phyloP scores from a whole-genome alignment of 2,329 filamentous ascomycete species.

The Aspergillus fumigatus region DNA sequence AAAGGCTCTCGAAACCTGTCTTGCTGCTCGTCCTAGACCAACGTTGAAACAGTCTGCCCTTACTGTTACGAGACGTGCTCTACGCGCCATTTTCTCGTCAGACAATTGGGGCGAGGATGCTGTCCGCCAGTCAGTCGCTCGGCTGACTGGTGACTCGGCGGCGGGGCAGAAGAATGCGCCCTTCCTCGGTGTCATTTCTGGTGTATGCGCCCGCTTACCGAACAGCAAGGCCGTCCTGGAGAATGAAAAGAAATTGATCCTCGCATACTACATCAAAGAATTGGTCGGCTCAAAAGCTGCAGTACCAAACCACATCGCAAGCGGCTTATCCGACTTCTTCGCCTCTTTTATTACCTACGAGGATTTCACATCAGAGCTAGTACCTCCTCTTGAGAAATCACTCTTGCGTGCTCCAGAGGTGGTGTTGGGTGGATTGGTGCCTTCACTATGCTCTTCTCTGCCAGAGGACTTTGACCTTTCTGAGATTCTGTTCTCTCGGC shows the following conservation, averaged over 20 bases:
- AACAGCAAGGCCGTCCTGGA: slow-evolving; percentile 60
- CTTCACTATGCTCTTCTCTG: slow-evolving; percentile 66
- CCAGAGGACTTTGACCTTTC: slow-evolving; percentile 72
- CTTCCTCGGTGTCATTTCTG: slow-evolving; percentile 79
- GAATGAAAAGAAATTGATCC: slow-evolving; percentile 65
- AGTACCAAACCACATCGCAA: slow-evolving; percentile 67
- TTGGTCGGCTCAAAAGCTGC: slow-evolving; percentile 72
- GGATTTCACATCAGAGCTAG: slow-evolving; percentile 69
- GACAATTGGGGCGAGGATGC: slow-evolving; percentile 56
- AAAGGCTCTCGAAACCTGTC: slow-evolving; percentile 71
- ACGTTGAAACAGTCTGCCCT: slow-evolving; percentile 69
- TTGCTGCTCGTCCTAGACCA: slow-evolving; percentile 59
- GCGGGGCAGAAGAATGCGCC: slow-evolving; percentile 66
- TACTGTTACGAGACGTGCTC: slow-evolving; percentile 70
- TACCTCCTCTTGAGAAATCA: slow-evolving; percentile 82
- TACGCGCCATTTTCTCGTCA: slow-evolving; percentile 67
- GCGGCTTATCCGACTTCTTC: slow-evolving; percentile 79
- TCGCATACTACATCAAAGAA: slow-evolving; percentile 80
- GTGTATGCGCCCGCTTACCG: slow-evolving; percentile 71
- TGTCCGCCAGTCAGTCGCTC: slow-evolving; percentile 59
- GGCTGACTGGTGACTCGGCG: slow-evolving; percentile 64
- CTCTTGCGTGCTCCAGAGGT: slow-evolving; percentile 87
- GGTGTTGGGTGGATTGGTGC: slow-evolving; percentile 72
- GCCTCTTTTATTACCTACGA: slow-evolving; percentile 65
- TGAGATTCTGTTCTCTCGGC: slow-evolving; percentile 61